phyloP scores from a whole-genome alignment of 495 filamentous ascomycete species.

The Hypoxylon cercidicola region DNA sequence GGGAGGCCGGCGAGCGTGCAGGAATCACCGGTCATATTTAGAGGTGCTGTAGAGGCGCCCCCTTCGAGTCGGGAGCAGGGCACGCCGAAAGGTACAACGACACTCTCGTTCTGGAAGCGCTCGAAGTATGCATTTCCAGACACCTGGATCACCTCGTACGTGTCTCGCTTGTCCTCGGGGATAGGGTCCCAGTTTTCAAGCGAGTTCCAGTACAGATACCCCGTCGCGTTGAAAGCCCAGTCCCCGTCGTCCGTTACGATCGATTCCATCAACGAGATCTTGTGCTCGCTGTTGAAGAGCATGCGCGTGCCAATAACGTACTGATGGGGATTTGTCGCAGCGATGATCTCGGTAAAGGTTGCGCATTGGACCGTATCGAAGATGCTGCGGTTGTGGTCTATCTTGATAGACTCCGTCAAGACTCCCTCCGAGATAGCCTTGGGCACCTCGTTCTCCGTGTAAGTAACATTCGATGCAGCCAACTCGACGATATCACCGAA shows the following conservation, averaged over 20 bases:
- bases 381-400: slow-evolving; percentile 53
- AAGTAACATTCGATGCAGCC: slow-evolving; percentile 44
- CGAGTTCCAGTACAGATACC: slow-evolving; percentile 43
- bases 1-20: slow-evolving; percentile 49
- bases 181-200: slow-evolving; percentile 52
- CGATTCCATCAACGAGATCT: slow-evolving; percentile 50
- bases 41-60: slow-evolving; percentile 47
- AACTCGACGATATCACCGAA: slow-evolving; percentile 29
- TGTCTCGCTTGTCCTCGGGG: slow-evolving; percentile 42
- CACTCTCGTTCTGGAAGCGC: slow-evolving; percentile 47
- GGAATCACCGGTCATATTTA: slow-evolving; percentile 43
- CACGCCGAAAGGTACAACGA: slow-evolving; percentile 47
- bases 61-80: slow-evolving; percentile 53
- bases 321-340: slow-evolving; percentile 43
- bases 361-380: slow-evolving; percentile 53
- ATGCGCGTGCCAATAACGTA: slow-evolving; percentile 57
- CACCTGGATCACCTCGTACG: slow-evolving; percentile 45
- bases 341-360: slow-evolving; percentile 54
- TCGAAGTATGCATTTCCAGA: slow-evolving; percentile 53
- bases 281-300: slow-evolving; percentile 41
- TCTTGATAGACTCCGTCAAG: slow-evolving; percentile 47
- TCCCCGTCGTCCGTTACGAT: slow-evolving; percentile 52
- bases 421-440: slow-evolving; percentile 45
- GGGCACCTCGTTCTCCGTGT: slow-evolving; percentile 52
- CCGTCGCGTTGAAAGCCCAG: slow-evolving; percentile 56